Evolutionary conservation across 495 filamentous ascomycete genomes (phyloP), one percentile per base, ranked within the genome.

Genomic region (Aspergillus hancockii): DNA sequence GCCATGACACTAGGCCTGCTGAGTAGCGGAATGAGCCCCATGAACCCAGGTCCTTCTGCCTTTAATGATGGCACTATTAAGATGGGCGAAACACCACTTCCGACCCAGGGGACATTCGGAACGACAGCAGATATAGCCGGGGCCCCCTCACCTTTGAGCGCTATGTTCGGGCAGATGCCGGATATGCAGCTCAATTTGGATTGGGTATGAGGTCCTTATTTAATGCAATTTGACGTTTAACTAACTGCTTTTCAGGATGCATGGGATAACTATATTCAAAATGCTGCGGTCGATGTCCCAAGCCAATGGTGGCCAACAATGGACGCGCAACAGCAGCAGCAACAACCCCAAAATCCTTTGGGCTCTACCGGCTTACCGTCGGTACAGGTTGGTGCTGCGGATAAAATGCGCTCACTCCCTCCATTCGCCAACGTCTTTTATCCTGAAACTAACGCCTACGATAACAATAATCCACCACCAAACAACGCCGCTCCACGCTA

Each of bases 1-100:
- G 91, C 91, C 3, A 89, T 93, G 86, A 93, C 88, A 1, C 70
- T 95, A 31, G 89, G 88, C 10, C 87, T 96, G 81, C 77, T 93
- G 46, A 87, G 83, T 55, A 88, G 86, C 10, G 90, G 86, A 2
- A 77, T 90, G 74, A 85, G 84, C 25, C 85, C 88, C 1, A 85
- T 84, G 64, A 73, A 82, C 36, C 61, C 73, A 1, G 78, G 74
- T 25, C 71, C 68, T 8, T 52, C 70, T 6, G 53, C 68, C 3
- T 75, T 75, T 23, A 60, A 65, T 19, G 74, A 76, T 56, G 54
- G 64, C 5, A 51, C 67, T 23, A 60, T 71, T 55, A 78, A 74
- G 51, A 69, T 67, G 65, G 58, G 52, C 28, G 76, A 74, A 16
- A 62, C 64, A 46, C 71, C 68, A 36, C 57, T 68, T 64, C 63